Evolutionary conservation across 1,139 yeast genomes (phyloP), one percentile per base, ranked within the genome.

Genomic region (Saccharomyces hybrid): DNA sequence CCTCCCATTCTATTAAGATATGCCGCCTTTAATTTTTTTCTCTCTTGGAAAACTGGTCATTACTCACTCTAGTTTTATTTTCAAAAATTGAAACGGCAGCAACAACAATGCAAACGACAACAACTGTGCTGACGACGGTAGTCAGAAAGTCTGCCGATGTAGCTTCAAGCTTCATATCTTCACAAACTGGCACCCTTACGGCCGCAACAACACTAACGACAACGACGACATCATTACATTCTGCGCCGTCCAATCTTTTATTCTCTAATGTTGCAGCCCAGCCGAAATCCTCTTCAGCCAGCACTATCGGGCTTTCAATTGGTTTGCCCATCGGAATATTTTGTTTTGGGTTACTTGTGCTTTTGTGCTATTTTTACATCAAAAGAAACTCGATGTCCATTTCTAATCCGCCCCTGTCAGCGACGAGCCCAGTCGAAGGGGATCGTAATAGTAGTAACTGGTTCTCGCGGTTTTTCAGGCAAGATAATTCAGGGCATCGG

Each of bases 261-360:
- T 38, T 38, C 11, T 38, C 44, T 16, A 38, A 38, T 38, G 44
- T 38, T 13, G 44, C 44, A 3, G 25, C 44, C 9, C 44, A 38
- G 44, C 44, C 44, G 9, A 38, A 38, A 16, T 38, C 44, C 4
- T 8, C 44, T 19, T 38, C 44, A 9, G 29, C 48, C 7, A 23
- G 48, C n/a, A 46, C 48, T 9, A 26, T 50, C 9, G 46, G 28
- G 29, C 48, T 23, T 25, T 59, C 69, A 9, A 61, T 69, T 16
- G 72, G 71, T 1, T 54, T 68, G 11, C 70, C 72, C 2, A 54
- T 68, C 5, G 70, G 66, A 1, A 51, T 69, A 5, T 60, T 66
- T 46, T 56, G 61, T 46, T 46, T 62, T 11, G 60, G 60, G 3
- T 46, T 67, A 23, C 23, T 61, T 3, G 11, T 62, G 42, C 53